A percentile compares a stretch with the other conserved stretches of the same genome.
Evolutionary conservation across 805 yeast genomes (phyloP).

Genomic region (Starmerella scarabaei): DNA sequence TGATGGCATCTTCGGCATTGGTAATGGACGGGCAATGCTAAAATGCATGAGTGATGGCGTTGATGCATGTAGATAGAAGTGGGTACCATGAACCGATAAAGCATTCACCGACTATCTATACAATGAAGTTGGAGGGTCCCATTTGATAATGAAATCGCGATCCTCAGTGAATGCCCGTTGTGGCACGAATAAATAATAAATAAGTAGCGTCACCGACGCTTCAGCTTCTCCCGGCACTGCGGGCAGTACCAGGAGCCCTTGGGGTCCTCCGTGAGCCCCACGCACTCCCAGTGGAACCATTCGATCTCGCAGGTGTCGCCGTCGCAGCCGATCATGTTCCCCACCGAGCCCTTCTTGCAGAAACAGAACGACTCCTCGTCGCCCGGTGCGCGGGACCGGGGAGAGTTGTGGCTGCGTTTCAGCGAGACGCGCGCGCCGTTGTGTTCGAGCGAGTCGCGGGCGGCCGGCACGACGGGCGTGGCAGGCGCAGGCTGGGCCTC

Average conservation of each 20-base stretch:
- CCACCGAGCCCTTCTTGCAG: constrained; percentile 88
- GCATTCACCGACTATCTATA: too few species aligned
- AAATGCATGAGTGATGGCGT: too few species aligned
- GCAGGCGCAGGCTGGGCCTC: background rate
- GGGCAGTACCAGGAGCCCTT: constrained; percentile 93
- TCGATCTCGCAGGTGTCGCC: constrained; percentile 75
- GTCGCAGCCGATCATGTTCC: constrained; percentile 95
- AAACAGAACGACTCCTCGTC: constrained; percentile 67
- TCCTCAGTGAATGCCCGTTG: too few species aligned
- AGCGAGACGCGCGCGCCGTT: constrained; percentile 15
- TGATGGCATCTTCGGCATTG: too few species aligned
- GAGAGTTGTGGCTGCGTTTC: constrained; percentile 10
- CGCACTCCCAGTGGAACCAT: constrained; percentile 96
- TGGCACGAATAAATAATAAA: too few species aligned
- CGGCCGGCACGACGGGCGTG: background rate
- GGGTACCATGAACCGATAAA: too few species aligned
- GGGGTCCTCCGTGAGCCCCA: constrained; percentile 78
- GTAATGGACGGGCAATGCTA: too few species aligned
- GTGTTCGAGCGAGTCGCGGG: constrained; percentile 5
- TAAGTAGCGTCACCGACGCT: too few species aligned
- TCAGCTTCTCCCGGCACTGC: constrained; percentile 41
- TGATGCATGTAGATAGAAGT: too few species aligned
- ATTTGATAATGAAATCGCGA: too few species aligned
- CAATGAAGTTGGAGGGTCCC: too few species aligned
- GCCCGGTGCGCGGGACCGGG: constrained; percentile 12